These are phyloP conservation scores for Inosperma sp. DNA, from an alignment of 768 basidiomycete species.

Conservation along the genomic window DNA sequence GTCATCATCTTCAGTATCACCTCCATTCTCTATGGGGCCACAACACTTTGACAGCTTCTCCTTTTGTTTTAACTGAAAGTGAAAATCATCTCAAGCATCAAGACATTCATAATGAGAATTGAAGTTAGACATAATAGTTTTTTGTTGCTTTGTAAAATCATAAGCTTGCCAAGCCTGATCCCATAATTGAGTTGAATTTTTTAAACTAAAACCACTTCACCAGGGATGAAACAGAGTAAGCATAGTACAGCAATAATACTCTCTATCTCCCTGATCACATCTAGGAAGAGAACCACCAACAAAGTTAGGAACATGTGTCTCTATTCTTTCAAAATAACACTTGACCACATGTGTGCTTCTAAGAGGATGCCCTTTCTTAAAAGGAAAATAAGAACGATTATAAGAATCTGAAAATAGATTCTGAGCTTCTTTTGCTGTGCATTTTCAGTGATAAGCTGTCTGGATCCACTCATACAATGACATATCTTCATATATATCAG, in stretches of 20 bases:
- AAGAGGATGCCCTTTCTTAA: conserved; percentile 22
- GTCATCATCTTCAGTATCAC: not conserved
- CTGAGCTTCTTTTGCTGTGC: conserved; percentile 7
- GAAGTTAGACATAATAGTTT: conserved; percentile 26
- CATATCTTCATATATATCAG: conserved; percentile 15
- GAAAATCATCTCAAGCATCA: conserved; percentile 33
- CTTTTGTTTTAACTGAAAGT: conserved; percentile 15
- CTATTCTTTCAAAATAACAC: conserved; percentile 6
- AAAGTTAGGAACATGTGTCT: conserved; percentile 25
- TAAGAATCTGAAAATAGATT: not conserved
- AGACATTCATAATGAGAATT: conserved; percentile 33
- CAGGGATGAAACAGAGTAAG: conserved; percentile 29
- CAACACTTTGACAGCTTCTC: not conserved
- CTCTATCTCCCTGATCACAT: conserved; percentile 26
- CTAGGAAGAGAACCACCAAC: conserved; percentile 26
- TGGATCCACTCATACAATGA: conserved; percentile 28
- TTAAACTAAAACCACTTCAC: conserved; percentile 20
- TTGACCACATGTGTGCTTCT: conserved; percentile 18
- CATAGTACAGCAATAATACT: conserved; percentile 31
- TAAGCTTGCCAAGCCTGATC: conserved; percentile 17
- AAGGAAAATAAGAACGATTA: conserved; percentile 3
- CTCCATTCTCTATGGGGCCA: not conserved
- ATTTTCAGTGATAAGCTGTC: conserved; percentile 9
- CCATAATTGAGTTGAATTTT: conserved; percentile 18
- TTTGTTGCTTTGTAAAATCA: conserved; percentile 14